Evolutionary conservation across 2,329 filamentous ascomycete species (phyloP).

Genomic region (Plenodomus biglobosus): DNA sequence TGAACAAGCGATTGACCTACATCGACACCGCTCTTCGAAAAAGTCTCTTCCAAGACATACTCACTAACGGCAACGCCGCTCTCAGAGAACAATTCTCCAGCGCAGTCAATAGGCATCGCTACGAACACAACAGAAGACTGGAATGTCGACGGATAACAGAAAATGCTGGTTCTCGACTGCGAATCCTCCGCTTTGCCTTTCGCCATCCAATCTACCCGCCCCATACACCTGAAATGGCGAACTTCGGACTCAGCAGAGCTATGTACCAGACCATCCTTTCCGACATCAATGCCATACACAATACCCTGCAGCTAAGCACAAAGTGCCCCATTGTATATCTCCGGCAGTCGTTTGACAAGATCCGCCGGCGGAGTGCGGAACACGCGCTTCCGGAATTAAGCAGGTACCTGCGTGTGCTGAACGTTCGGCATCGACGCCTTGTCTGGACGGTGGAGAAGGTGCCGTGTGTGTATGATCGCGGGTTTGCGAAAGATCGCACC

Average conservation of each 20-base stretch:
- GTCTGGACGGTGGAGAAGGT: constrained; percentile 33
- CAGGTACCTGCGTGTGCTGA: constrained; percentile 26
- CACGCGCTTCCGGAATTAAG: constrained; percentile 20
- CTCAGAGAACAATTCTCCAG: constrained; percentile 16
- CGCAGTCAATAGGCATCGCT: constrained; percentile 19
- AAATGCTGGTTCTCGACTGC: constrained; percentile 18
- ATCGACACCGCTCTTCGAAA: constrained; percentile 6
- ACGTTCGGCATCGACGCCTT: constrained; percentile 15
- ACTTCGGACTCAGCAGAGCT: constrained; percentile 21
- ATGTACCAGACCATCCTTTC: constrained; percentile 16
- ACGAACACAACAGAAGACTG: constrained; percentile 29
- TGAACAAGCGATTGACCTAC: constrained; percentile 26
- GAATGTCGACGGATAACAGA: constrained; percentile 29
- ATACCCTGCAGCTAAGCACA: neutral
- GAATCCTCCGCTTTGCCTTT: constrained; percentile 26
- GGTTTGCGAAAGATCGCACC: constrained; percentile 14
- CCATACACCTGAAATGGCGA: constrained; percentile 28
- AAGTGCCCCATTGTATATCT: constrained; percentile 7
- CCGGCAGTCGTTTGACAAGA: constrained; percentile 11
- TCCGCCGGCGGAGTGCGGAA: constrained; percentile 15
- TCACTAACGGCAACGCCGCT: constrained; percentile 6
- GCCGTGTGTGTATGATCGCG: constrained; percentile 22
- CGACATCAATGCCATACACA: constrained; percentile 20
- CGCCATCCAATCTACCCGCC: constrained; percentile 26
- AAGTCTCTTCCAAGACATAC: constrained; percentile 3